These are phyloP conservation scores for Leptodontidium sp. DNA, from an alignment of 2,329 filamentous ascomycete species.

Conservation along the genomic window DNA sequence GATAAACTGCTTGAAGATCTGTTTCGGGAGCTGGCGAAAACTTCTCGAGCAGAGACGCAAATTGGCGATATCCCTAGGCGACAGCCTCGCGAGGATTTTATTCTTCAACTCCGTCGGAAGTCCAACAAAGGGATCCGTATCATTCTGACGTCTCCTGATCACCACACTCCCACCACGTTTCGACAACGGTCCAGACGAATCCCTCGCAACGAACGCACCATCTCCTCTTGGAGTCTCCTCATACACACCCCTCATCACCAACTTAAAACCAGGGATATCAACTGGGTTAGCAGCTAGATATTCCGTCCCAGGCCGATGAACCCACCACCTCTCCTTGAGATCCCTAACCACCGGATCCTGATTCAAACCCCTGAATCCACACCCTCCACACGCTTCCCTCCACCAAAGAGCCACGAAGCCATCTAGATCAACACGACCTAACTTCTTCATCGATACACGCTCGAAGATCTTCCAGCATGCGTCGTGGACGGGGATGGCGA, in stretches of 20 bases:
- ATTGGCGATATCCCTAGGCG: slow-evolving; percentile 3
- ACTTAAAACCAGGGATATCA: slow-evolving; percentile 26
- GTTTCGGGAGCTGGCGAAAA: slow-evolving; percentile 22
- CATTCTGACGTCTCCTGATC: slow-evolving; percentile 2
- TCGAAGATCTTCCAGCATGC: slow-evolving; percentile 36
- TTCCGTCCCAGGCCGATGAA: slow-evolving; percentile 28
- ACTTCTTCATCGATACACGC: slow-evolving; percentile 22
- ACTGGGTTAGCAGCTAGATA: slow-evolving; percentile 30
- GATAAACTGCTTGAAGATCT: slow-evolving; percentile 22
- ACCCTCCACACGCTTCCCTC: slow-evolving; percentile 23
- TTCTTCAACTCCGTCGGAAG: slow-evolving; percentile 23
- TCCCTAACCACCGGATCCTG: slow-evolving; percentile 16
- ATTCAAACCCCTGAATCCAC: slow-evolving; percentile 26
- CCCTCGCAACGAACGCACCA: slow-evolving; percentile 9
- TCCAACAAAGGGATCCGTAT: slow-evolving; percentile 18
- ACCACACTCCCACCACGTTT: neutral
- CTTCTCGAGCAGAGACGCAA: slow-evolving; percentile 21
- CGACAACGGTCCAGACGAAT: neutral
- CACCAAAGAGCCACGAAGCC: slow-evolving; percentile 31
- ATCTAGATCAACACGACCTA: slow-evolving; percentile 30
- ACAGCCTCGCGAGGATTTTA: slow-evolving; percentile 14
- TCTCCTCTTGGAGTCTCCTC: neutral
- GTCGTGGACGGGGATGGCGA: slow-evolving; percentile 27
- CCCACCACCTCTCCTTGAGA: slow-evolving; percentile 21
- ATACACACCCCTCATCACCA: slow-evolving; percentile 9